Conservation (phyloP, 106 monocot genomes). For the Triglochin maritima region DNA sequence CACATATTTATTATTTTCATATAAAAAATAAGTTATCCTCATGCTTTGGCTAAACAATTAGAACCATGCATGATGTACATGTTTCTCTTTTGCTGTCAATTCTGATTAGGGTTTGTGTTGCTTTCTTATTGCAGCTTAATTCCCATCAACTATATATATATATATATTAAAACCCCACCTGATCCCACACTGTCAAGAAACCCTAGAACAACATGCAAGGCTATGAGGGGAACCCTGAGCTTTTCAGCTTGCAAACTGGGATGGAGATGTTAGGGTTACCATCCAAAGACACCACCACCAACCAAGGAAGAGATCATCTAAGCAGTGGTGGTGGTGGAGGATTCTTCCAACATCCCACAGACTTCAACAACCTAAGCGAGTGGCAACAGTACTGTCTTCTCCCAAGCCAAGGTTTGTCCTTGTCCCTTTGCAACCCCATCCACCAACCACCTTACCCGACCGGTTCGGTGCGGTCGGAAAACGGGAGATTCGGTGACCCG, state of each 20-base stretch:
- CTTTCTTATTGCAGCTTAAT: too few relatives aligned
- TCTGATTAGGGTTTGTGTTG: too few relatives aligned
- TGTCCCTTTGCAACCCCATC: constrained; percentile 51
- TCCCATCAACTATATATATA: too few relatives aligned
- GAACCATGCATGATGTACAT: too few relatives aligned
- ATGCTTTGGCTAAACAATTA: too few relatives aligned
- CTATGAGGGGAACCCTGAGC: not conserved
- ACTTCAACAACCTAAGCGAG: constrained; percentile 5
- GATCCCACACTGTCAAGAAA: too few relatives aligned
- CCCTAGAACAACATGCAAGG: not conserved
- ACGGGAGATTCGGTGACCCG: not conserved
- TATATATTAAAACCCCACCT: too few relatives aligned
- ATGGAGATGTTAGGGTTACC: constrained; percentile 4
- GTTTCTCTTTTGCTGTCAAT: too few relatives aligned
- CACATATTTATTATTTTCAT: too few relatives aligned
- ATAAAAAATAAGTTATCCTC: too few relatives aligned
- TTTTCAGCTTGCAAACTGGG: constrained; percentile 8
- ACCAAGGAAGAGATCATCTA: not conserved
- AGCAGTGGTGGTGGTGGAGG: not conserved
- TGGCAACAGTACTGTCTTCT: not conserved
- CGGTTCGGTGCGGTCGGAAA: not conserved
- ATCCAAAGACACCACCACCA: not conserved
- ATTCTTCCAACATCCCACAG: not conserved
- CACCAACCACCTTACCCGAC: constrained; percentile 40
- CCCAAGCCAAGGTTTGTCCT: constrained; percentile 29